phyloP scores from a whole-genome alignment of 2,329 filamentous ascomycete species.

The Alternaria gansuensis region DNA sequence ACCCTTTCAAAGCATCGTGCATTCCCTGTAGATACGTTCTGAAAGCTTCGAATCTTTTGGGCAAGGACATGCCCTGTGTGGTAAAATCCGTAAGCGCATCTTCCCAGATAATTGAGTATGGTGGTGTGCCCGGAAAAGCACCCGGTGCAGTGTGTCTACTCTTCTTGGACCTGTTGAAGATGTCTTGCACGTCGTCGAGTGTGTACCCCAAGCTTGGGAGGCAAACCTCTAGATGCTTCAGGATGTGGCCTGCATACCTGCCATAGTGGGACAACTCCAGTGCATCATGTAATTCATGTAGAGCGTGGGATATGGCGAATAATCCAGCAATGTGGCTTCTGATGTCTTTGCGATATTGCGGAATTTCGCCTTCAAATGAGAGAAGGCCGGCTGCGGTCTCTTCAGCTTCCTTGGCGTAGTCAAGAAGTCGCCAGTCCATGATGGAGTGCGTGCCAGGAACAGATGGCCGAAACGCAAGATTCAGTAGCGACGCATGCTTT shows the following conservation, averaged over 20 bases:
- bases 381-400: constrained; percentile 63
- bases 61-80: constrained; percentile 58
- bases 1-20: constrained; percentile 59
- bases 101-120: constrained; percentile 62
- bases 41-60: constrained; percentile 61
- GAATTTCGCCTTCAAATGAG: constrained; percentile 61
- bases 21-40: constrained; percentile 59
- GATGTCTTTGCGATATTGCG: constrained; percentile 62
- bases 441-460: constrained; percentile 38
- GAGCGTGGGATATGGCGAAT: constrained; percentile 62
- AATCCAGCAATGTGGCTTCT: constrained; percentile 64
- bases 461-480: constrained; percentile 33
- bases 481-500: constrained; percentile 30
- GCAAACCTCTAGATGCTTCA: constrained; percentile 60
- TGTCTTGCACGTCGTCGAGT: constrained; percentile 59
- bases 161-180: constrained; percentile 52
- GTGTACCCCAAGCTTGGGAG: constrained; percentile 62
- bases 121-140: constrained; percentile 51
- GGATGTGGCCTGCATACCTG: constrained; percentile 49
- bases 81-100: constrained; percentile 59
- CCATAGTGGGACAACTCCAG: constrained; percentile 54
- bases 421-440: constrained; percentile 52
- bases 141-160: constrained; percentile 38
- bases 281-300: constrained; percentile 60
- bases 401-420: constrained; percentile 60